phyloP scores from a whole-genome alignment of 2,329 filamentous ascomycete genomes.

The Sphaerostilbella broomeana region DNA sequence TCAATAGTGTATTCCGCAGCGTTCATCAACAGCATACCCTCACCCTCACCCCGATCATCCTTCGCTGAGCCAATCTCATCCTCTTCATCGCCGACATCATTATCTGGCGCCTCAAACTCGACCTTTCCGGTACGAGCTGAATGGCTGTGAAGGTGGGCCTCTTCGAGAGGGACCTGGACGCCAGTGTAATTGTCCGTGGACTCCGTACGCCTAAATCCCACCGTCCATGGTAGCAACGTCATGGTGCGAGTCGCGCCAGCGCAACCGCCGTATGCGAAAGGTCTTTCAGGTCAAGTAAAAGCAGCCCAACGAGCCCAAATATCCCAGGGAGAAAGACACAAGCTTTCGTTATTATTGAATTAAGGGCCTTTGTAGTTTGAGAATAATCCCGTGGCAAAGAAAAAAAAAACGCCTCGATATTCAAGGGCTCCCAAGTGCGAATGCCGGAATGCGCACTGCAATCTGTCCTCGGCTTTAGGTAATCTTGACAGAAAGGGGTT shows the following conservation, averaged over 20 bases:
- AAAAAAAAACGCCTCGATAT: no score
- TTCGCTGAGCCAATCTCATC: conserved; percentile 32
- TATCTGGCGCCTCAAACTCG: conserved; percentile 35
- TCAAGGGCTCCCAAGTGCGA: no score
- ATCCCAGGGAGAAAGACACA: no score
- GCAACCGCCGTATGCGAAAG: conserved; percentile 2
- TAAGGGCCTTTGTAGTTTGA: no score
- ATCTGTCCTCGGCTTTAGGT: no score
- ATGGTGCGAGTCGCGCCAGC: conserved; percentile 18
- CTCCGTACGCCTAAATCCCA: conserved; percentile 32
- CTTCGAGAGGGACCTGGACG: conserved; percentile 46
- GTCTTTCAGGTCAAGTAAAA: no score
- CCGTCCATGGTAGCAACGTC: conserved; percentile 26
- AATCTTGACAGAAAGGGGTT: no score
- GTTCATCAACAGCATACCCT: conserved; percentile 49
- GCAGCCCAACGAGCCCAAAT: no score
- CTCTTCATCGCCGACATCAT: conserved; percentile 33
- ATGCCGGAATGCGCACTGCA: no score
- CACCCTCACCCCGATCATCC: conserved; percentile 35
- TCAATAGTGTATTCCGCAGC: conserved; percentile 61
- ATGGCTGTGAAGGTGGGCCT: conserved; percentile 51
- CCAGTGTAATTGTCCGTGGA: conserved; percentile 45
- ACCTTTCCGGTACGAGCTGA: conserved; percentile 40
- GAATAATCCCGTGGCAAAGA: no score
- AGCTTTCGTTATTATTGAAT: no score